Evolutionary conservation across 139 green algal species (phyloP), one percentile per base, ranked within the genome.

Genomic region (Klebsormidium nitens): DNA sequence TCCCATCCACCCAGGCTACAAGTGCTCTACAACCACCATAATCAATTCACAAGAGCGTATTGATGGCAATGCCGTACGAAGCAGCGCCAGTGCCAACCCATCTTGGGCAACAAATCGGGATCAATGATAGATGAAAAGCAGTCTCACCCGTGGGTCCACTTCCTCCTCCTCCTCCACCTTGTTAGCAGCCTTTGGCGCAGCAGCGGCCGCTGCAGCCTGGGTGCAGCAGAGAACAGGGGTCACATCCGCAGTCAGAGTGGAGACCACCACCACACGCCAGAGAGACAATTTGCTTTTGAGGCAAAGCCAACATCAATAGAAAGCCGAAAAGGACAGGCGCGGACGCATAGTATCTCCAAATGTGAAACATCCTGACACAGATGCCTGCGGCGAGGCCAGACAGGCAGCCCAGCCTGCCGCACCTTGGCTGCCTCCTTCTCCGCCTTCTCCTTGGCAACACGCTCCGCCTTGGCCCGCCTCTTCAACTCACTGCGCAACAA

Each of bases 401-500:
- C n/a, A n/a, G n/a, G n/a, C n/a, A n/a, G n/a, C n/a, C n/a, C n/a
- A n/a, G n/a, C n/a, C 4, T 32, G 32, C 26, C 71, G 1, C n/a
- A 77, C 71, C 66, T 78, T 78, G 34, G 39, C 36, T 1, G 32
- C 32, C 1, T 78, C 71, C 49, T 78, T 78, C 57, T 78, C 71
- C 66, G 73, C 71, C 57, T 78, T 78, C 67, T 78, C 71, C 19
- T 47, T 42, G 3, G 71, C 71, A 66, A 78, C 78, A 66, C 78
- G 71, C 66, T 78, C 71, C 50, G 66, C 48, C 71, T 78, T 78
- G n/a, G 44, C 46, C 50, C 71, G 64, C 71, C 71, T 23, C 64
- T 78, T 78, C 66, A 76, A 36, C 67, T 78, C 71, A 72, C 71
- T 78, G 71, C 66, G n/a, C n/a, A n/a, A n/a, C n/a, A n/a, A n/a